Percentiles rank a stretch among this genome's conserved stretches.
Evolutionary conservation across 1,284 basidiomycete species (phyloP).

Genomic region (Pseudozyma sp.): DNA sequence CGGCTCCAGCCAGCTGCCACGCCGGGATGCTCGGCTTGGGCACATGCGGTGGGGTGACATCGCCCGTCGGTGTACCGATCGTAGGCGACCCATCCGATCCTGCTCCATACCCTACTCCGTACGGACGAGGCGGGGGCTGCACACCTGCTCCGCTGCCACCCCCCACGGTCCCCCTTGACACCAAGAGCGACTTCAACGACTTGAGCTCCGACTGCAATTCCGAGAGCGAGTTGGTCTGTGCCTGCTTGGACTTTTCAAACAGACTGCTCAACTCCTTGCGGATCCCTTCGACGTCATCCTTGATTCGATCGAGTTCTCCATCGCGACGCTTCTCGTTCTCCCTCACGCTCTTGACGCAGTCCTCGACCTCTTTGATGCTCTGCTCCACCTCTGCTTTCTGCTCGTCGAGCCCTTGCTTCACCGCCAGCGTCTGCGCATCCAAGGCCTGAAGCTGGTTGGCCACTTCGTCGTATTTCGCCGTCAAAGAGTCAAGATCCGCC

Average conservation of each 20-base stretch:
- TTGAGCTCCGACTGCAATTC: conserved; percentile 95
- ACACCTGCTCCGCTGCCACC: conserved; percentile 57
- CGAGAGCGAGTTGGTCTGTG: conserved; percentile 74
- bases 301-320: conserved; percentile 89
- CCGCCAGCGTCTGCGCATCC: conserved; percentile 79
- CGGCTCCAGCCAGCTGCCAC: conserved; percentile 63
- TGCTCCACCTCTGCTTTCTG: conserved; percentile 82
- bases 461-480: conserved; percentile 92
- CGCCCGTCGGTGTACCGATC: conserved; percentile 41
- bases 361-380: conserved; percentile 83
- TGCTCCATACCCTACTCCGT: conserved; percentile 32
- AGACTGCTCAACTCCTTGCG: conserved; percentile 93
- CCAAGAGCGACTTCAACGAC: conserved; percentile 89
- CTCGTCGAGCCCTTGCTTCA: conserved; percentile 81
- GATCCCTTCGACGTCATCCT: conserved; percentile 73
- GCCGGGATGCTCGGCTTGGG: conserved; percentile 63
- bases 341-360: conserved; percentile 80
- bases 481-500: conserved; percentile 83
- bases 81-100: conserved; percentile 44
- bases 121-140: conserved; percentile 24
- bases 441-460: conserved; percentile 79
- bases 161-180: conserved; percentile 78
- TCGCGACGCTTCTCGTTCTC: conserved; percentile 82
- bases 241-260: conserved; percentile 90
- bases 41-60: conserved; percentile 48